Conservation (phyloP, 2,329 filamentous ascomycete species). For the Aspergillus hiratsukae region DNA sequence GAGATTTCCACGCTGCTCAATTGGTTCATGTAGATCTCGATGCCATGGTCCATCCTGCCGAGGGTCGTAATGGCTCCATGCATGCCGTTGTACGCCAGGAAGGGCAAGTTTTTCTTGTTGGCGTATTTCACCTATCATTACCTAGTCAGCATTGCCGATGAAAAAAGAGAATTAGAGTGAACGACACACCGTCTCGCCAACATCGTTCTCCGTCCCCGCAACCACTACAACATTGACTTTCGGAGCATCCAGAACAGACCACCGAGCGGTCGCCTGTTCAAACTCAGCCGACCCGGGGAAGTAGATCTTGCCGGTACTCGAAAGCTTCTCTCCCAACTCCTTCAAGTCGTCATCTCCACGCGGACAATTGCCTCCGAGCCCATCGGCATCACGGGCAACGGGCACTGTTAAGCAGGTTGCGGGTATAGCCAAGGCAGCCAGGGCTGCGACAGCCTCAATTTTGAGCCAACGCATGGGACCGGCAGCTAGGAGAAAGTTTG, state of each 20-base stretch:
- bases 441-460: constrained; percentile 16
- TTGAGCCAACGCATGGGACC: constrained; percentile 2
- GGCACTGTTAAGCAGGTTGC: constrained; percentile 7
- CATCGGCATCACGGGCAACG: neutral
- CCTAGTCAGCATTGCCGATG: neutral
- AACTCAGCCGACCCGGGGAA: constrained; percentile 42
- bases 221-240: constrained; percentile 46
- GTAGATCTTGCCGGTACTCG: constrained; percentile 40
- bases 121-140: constrained; percentile 45
- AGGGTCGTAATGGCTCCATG: constrained; percentile 51
- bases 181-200: constrained; percentile 43
- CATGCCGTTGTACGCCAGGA: constrained; percentile 50
- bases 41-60: constrained; percentile 46
- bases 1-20: constrained; percentile 39
- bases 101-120: constrained; percentile 44
- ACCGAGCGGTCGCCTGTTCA: constrained; percentile 36
- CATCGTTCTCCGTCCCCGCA: constrained; percentile 47
- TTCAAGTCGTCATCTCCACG: constrained; percentile 13
- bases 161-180: neutral
- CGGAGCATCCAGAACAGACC: constrained; percentile 45
- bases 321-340: constrained; percentile 26
- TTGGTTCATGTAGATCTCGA: constrained; percentile 48
- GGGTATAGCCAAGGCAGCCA: constrained; percentile 22
- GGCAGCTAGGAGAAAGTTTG: neutral
- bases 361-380: constrained; percentile 5